Conservation (phyloP, 176 grass and related monocot genomes). For the Paspalum vaginatum region DNA sequence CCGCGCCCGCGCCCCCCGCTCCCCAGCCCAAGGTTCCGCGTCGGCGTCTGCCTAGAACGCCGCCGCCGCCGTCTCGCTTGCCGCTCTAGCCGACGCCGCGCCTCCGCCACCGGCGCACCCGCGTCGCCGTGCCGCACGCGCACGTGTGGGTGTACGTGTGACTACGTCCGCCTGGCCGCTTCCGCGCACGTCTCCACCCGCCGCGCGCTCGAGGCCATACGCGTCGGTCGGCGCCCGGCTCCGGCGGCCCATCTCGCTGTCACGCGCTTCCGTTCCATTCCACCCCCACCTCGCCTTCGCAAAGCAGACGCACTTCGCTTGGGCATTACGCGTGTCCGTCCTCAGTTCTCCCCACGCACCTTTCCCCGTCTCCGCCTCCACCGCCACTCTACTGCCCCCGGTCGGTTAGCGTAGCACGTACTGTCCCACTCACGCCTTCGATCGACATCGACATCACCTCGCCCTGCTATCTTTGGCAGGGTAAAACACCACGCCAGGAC, state of each 20-base stretch:
- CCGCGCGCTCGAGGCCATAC: background rate
- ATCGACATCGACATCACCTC: background rate
- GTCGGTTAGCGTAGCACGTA: background rate
- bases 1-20: background rate
- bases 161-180: background rate
- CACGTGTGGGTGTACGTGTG: too few species aligned
- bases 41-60: too few species aligned
- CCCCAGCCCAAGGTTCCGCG: background rate
- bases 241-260: background rate
- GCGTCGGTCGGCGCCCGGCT: background rate
- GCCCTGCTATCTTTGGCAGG: background rate
- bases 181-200: background rate
- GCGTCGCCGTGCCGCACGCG: background rate
- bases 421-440: background rate
- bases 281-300: too few species aligned
- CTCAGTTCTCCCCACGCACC: too few species aligned
- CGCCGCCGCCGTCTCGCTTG: too few species aligned
- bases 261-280: background rate
- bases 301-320: background rate
- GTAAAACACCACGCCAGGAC: background rate
- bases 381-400: too few species aligned
- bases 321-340: background rate
- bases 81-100: background rate
- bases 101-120: background rate
- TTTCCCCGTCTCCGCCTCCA: background rate